Evolutionary conservation across 2,329 filamentous ascomycete species (phyloP), one percentile per base, ranked within the genome.

Genomic region (Venturia asperata): DNA sequence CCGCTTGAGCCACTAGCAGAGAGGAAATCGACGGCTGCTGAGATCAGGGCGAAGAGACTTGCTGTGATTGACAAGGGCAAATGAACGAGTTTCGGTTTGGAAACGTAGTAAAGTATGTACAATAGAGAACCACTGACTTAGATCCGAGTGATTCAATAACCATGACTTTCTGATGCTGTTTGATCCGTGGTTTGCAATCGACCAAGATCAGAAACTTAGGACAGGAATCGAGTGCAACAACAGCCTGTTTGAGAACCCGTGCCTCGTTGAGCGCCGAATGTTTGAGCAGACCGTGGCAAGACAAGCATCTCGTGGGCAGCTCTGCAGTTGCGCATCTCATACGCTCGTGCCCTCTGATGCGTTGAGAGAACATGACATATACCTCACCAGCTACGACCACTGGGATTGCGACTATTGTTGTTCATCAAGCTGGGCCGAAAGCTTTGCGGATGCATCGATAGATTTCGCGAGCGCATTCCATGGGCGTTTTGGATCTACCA

Each of bases 41-140:
- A 58, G 30, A 19, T 58, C 13, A 58, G 52, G 13, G 27, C 27
- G 19, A 58, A 58, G 52, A 58, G 52, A 37, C 27, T 58, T 58
- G 52, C 52, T 58, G n/a, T 37, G 15, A 58, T 58, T 30, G 47
- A 52, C 11, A 52, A 52, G 10, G 47, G 47, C 1, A 27, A 27
- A 52, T n/a, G 17, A 17, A 15, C 17, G 13, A n/a, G 42, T 19
- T 45, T 15, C n/a, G 42, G 15, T 45, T 41, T 10, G 4, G 10
- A 41, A 9, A 41, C 15, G 39, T 15, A 10, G 4, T 9, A 41
- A 11, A 41, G 9, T 6, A 11, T 41, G 39, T 41, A 15, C 2
- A 41, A 5, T 41, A 45, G 42, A 19, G 42, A 3, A n/a, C 15
- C 2, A 19, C 9, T 3, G 15, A 10, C 9, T 10, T 41, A 10